Percentiles rank a stretch among this genome's conserved stretches.
phyloP scores from a whole-genome alignment of 805 yeast genomes.

The Monosporozyma yasuniensis region DNA sequence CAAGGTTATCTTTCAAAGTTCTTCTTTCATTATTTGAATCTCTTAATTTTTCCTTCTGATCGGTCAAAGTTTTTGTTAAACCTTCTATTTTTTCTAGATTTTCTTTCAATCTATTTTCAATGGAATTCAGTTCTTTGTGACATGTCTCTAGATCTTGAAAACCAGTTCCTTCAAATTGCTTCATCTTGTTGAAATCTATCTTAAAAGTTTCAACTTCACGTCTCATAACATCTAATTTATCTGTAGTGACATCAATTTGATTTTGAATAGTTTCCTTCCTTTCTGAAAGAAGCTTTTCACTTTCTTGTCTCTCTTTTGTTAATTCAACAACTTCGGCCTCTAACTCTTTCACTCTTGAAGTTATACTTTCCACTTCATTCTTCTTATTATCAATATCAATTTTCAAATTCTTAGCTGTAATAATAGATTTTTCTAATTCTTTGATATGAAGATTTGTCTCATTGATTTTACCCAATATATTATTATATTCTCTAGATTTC shows the following conservation, averaged over 20 bases:
- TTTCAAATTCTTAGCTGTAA: conserved; percentile 9
- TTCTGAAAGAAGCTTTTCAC: not conserved
- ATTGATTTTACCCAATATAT: conserved; percentile 14
- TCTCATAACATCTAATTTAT: not conserved
- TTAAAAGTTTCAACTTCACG: not conserved
- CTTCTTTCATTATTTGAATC: conserved; percentile 57
- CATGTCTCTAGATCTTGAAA: conserved; percentile 11
- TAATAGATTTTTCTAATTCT: conserved; percentile 18
- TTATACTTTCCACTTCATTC: conserved; percentile 10
- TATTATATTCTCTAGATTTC: conserved; percentile 16
- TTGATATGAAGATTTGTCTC: conserved; percentile 15
- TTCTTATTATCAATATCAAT: conserved; percentile 9
- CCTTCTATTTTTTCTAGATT: conserved; percentile 15
- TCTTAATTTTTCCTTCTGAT: conserved; percentile 32
- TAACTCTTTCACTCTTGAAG: conserved; percentile 5
- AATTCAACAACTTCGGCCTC: conserved; percentile 7
- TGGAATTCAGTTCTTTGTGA: conserved; percentile 11
- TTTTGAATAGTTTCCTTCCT: not conserved
- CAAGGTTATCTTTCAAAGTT: conserved; percentile 55
- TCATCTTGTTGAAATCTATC: conserved; percentile 3
- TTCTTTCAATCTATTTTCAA: conserved; percentile 11
- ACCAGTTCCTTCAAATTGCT: conserved; percentile 9
- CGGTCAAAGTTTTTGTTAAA: conserved; percentile 4
- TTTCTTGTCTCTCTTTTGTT: conserved; percentile 1
- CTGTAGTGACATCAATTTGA: not conserved